Conservation (phyloP, 345 rosid species). For the Acer negundo region DNA sequence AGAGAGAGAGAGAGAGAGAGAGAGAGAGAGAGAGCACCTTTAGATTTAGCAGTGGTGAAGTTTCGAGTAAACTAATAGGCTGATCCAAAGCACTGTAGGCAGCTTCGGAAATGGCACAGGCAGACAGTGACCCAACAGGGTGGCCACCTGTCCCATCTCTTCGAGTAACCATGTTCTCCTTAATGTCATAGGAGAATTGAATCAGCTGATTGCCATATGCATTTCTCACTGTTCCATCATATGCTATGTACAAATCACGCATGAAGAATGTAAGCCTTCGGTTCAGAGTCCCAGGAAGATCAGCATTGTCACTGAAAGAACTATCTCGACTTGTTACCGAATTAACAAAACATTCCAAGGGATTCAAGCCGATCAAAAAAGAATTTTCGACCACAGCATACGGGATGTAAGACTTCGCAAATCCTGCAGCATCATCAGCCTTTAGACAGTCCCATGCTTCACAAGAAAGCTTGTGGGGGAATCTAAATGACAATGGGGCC, state of each 20-base stretch:
- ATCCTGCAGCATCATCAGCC: conserved; percentile 35
- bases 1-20: conserved; percentile 20
- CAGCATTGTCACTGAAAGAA: conserved; percentile 92
- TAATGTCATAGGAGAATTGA: conserved; percentile 63
- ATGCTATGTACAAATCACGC: conserved; percentile 73
- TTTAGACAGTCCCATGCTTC: conserved; percentile 63
- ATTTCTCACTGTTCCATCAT: conserved; percentile 88
- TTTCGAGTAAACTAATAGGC: conserved; percentile 84
- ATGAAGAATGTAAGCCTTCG: conserved; percentile 84
- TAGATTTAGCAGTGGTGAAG: conserved; percentile 68
- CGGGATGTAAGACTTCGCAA: conserved; percentile 65
- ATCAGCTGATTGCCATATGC: conserved; percentile 78
- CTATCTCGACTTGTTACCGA: conserved; percentile 80
- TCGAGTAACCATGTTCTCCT: conserved; percentile 20
- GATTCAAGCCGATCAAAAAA: conserved; percentile 77
- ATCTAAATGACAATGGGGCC: conserved; percentile 76
- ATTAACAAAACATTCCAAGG: conserved; percentile 79
- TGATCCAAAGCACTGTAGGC: conserved; percentile 97
- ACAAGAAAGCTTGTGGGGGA: conserved; percentile 72
- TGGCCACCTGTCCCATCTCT: conserved; percentile 53
- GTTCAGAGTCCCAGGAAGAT: conserved; percentile 88
- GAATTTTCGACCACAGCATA: conserved; percentile 73
- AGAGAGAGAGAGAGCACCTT: conserved; percentile 51
- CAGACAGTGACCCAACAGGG: conserved; percentile 79
- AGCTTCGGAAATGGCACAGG: conserved; percentile 90